These are phyloP conservation scores for Thyridium curvatum DNA, from an alignment of 2,329 filamentous ascomycete species.

Conservation along the genomic window DNA sequence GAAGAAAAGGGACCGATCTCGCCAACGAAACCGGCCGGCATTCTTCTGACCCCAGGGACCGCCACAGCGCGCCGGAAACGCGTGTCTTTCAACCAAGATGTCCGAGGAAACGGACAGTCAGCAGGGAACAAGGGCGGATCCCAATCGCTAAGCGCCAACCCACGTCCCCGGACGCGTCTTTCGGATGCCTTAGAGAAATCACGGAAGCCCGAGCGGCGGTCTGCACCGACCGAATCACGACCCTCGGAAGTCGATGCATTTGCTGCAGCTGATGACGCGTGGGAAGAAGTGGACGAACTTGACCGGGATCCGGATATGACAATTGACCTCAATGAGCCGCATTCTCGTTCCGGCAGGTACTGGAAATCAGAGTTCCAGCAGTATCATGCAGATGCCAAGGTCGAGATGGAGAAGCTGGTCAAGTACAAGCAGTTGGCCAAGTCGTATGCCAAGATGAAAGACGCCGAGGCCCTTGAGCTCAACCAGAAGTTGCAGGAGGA, in stretches of 20 bases:
- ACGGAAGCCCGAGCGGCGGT: conserved; percentile 17
- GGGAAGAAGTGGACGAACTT: conserved; percentile 43
- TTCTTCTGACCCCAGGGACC: conserved; percentile 59
- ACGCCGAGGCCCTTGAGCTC: conserved; percentile 62
- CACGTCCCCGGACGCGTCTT: conserved; percentile 33
- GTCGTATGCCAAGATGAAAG: conserved; percentile 72
- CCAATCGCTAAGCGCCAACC: conserved; percentile 1
- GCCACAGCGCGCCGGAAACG: conserved; percentile 55
- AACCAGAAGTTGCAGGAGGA: conserved; percentile 62
- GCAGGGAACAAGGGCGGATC: conserved; percentile 16
- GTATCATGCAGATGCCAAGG: conserved; percentile 66
- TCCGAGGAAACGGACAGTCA: conserved; percentile 33
- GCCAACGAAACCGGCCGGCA: conserved; percentile 47
- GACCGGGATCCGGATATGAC: conserved; percentile 56
- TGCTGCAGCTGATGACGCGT: conserved; percentile 32
- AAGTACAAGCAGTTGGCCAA: conserved; percentile 76
- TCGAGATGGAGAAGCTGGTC: conserved; percentile 70
- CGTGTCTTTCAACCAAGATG: conserved; percentile 57
- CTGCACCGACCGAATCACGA: conserved; percentile 5
- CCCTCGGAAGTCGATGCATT: conserved; percentile 3
- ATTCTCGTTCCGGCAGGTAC: conserved; percentile 68
- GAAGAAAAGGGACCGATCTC: conserved; percentile 23
- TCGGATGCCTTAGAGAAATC: conserved; percentile 40
- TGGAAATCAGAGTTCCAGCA: conserved; percentile 75
- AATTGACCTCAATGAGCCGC: conserved; percentile 65